phyloP scores from a whole-genome alignment of 345 rosid genomes.

The Arabidopsis arenosa region DNA sequence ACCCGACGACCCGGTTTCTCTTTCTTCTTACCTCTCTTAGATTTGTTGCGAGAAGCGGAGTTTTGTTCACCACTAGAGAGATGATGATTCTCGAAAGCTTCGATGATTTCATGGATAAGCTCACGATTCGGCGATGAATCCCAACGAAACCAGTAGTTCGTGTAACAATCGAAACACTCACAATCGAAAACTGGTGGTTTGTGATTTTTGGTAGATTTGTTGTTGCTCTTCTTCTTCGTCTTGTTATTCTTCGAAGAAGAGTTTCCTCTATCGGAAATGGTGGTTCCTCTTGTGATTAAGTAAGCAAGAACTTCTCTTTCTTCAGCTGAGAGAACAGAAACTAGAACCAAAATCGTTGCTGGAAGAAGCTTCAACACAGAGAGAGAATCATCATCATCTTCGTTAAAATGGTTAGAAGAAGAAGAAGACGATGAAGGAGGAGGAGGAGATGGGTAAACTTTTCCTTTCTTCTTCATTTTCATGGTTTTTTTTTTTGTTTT shows the following conservation, averaged over 20 bases:
- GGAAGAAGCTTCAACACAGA: slow-evolving; percentile 75
- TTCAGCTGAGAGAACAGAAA: slow-evolving; percentile 64
- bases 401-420: slow-evolving; percentile 22
- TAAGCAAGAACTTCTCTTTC: slow-evolving; percentile 94
- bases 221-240: slow-evolving; percentile 46
- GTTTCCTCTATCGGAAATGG: slow-evolving; percentile 25
- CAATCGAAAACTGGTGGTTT: slow-evolving; percentile 65
- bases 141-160: slow-evolving; percentile 89
- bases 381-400: slow-evolving; percentile 59
- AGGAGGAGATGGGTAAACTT: slow-evolving; percentile 76
- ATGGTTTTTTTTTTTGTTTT: slow-evolving; percentile 35
- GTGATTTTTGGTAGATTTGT: slow-evolving; percentile 42
- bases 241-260: slow-evolving; percentile 46
- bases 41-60: slow-evolving; percentile 42
- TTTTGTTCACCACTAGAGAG: slow-evolving; percentile 46
- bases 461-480: slow-evolving; percentile 91
- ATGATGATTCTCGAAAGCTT: slow-evolving; percentile 80
- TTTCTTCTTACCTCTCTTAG: slow-evolving; percentile 49
- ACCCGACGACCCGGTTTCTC: slow-evolving; percentile 53
- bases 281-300: slow-evolving; percentile 67
- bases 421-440: slow-evolving; percentile 16
- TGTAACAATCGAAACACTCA: slow-evolving; percentile 89
- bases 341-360: slow-evolving; percentile 68
- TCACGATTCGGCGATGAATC: slow-evolving; percentile 88
- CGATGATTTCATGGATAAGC: slow-evolving; percentile 78